These are phyloP conservation scores for Penicillium longicatenatum DNA, from an alignment of 495 filamentous ascomycete species.

Conservation along the genomic window DNA sequence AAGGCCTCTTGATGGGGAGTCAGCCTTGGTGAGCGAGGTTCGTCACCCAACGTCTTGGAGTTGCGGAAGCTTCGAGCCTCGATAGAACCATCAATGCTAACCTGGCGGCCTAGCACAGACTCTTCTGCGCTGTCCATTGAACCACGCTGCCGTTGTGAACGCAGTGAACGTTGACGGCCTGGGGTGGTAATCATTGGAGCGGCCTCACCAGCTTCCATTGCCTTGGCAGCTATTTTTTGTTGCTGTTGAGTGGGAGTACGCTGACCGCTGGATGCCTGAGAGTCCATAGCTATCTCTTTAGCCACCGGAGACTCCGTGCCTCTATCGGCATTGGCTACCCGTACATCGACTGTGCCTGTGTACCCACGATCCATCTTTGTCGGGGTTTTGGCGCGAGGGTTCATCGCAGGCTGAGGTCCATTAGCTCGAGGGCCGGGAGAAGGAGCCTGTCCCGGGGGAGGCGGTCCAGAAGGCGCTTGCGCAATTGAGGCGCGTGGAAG, in stretches of 20 bases:
- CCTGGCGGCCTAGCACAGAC: slow-evolving; percentile 43
- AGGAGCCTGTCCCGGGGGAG: slow-evolving; percentile 83
- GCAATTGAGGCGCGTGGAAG: slow-evolving; percentile 70
- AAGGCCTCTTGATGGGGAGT: slow-evolving; percentile 56
- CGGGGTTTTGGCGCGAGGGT: slow-evolving; percentile 58
- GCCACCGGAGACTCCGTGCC: slow-evolving; percentile 57
- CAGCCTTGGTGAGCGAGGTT: slow-evolving; percentile 47
- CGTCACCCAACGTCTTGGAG: slow-evolving; percentile 42
- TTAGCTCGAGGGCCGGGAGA: slow-evolving; percentile 68
- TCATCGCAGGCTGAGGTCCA: slow-evolving; percentile 35
- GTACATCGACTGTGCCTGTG: slow-evolving; percentile 54
- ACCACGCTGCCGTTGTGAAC: slow-evolving; percentile 42
- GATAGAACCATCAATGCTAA: slow-evolving; percentile 47
- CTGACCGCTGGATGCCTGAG: slow-evolving; percentile 53
- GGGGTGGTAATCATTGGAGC: slow-evolving; percentile 47
- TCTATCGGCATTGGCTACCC: slow-evolving; percentile 45
- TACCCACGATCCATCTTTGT: slow-evolving; percentile 53
- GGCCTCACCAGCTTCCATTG: slow-evolving; percentile 53
- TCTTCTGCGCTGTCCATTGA: slow-evolving; percentile 51
- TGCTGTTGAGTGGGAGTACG: slow-evolving; percentile 62
- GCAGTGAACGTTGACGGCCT: slow-evolving; percentile 46
- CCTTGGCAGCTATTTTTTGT: slow-evolving; percentile 42
- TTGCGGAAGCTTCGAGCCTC: slow-evolving; percentile 44
- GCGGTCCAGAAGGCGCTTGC: slow-evolving; percentile 76
- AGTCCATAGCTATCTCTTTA: slow-evolving; percentile 52